A percentile compares a stretch with the other conserved stretches of the same genome.
phyloP scores from a whole-genome alignment of 306 rosid species.

The Arachis stenosperma region DNA sequence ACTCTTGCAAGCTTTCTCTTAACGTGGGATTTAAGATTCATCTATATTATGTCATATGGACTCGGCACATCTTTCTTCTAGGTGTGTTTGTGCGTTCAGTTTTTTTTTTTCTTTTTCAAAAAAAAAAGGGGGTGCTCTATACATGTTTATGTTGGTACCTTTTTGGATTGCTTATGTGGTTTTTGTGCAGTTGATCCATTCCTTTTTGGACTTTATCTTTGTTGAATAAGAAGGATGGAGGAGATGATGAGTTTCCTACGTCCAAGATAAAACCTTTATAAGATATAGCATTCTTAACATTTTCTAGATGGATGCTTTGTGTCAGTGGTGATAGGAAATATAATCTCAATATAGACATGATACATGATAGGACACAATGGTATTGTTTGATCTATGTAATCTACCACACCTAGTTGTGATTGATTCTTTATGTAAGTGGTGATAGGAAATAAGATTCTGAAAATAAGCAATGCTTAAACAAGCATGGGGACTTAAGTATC shows the following conservation, averaged over 20 bases:
- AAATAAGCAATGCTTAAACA: not conserved
- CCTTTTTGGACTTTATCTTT: not conserved
- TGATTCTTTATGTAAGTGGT: too few species aligned
- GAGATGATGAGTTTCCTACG: not conserved
- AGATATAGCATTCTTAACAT: not conserved
- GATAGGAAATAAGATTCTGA: not conserved
- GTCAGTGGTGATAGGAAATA: not conserved
- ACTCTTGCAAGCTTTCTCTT: too few species aligned
- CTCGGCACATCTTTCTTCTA: not conserved
- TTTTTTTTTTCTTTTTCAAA: too few species aligned
- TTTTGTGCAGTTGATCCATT: not conserved
- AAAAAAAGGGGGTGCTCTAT: not conserved
- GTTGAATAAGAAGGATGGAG: not conserved
- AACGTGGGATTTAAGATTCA: not conserved
- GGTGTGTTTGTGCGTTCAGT: not conserved
- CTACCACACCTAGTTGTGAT: too few species aligned
- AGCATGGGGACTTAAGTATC: not conserved
- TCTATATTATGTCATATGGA: conserved; percentile 1
- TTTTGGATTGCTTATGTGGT: not conserved
- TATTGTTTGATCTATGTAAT: too few species aligned
- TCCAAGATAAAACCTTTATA: not conserved
- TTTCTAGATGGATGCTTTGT: not conserved
- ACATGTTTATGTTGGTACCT: not conserved
- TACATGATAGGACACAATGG: too few species aligned
- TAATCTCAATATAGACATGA: too few species aligned